Base-by-base conservation (phyloP, 2,329 filamentous ascomycete genomes). In the Ilyonectria mors-panacis region DNA sequence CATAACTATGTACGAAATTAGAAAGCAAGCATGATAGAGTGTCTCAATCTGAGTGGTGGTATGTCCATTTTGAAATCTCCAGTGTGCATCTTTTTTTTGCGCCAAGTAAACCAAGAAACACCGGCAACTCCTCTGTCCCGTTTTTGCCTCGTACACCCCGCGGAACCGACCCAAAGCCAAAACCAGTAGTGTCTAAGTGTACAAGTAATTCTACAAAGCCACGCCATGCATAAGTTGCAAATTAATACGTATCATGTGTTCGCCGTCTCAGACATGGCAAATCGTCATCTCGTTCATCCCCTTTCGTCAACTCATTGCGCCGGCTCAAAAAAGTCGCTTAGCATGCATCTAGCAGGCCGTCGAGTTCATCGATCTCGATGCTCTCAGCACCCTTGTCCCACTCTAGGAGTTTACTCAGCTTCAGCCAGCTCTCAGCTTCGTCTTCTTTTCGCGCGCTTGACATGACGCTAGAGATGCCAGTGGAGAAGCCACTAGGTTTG, bases 311-410 rank as follows among this genome's bases (percentile, higher is more conserved):
- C 68, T 69, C 70, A 65, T 65, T 71, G 70, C 72, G 69, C 69
- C 73, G 39, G 55, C 57, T 63, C 59, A 69, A 62, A 66, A 59
- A 66, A 65, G 59, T 58, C 51, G 66, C 60, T 86, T 83, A 94
- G 80, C 90, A 94, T 73, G 89, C 91, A 77, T 93, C 91, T 76
- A 98, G 89, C 79, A 98, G 88, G 74, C 93, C 90, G 77, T 98
- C 95, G 26, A 98, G 90, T 85, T 99, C 96, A 53, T 97, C 94
- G 55, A 98, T 89, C 79, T 97, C 94, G 73, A 98, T 92, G 71
- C 91, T 93, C 83, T 98, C 96, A 1, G 95, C 94, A 78, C 91
- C 94, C 78, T 87, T 87, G 76, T 92, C 92, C 82, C 89, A 88
- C 73, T 89, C 81, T 55, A 81, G 77, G n/a, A 82, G 65, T 63